These are phyloP conservation scores for Teratosphaeria epicoccoides DNA, from an alignment of 2,329 filamentous ascomycete genomes.

Conservation along the genomic window DNA sequence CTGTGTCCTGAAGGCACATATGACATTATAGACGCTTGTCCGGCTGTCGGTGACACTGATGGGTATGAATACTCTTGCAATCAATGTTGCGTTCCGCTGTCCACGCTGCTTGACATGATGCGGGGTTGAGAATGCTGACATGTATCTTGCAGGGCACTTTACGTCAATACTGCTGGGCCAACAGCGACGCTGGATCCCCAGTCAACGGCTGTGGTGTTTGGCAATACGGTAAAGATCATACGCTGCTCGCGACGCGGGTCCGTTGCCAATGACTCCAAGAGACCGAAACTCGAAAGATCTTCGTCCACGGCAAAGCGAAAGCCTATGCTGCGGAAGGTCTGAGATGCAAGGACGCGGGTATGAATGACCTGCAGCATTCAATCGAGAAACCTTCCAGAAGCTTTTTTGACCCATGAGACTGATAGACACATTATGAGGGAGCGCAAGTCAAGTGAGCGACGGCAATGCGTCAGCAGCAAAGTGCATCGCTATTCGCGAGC, in stretches of 20 bases:
- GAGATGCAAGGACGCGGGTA: neutral
- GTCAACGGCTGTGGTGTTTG: conserved; percentile 60
- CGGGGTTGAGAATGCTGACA: conserved; percentile 10
- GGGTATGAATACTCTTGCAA: conserved; percentile 12
- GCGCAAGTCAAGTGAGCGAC: no score
- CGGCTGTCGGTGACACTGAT: neutral
- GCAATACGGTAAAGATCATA: conserved; percentile 62
- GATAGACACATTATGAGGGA: no score
- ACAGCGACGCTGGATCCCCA: conserved; percentile 51
- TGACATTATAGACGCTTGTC: conserved; percentile 24
- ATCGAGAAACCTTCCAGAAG: no score
- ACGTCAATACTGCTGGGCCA: conserved; percentile 57
- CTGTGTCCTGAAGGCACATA: conserved; percentile 39
- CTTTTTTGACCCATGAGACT: no score
- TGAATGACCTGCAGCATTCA: neutral
- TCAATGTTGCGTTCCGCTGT: no score
- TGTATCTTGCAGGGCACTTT: conserved; percentile 43
- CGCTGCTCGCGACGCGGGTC: conserved; percentile 10
- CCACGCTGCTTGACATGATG: no score
- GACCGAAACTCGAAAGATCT: conserved; percentile 9
- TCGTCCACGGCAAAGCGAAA: conserved; percentile 4
- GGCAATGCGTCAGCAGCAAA: no score
- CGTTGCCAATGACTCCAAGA: conserved; percentile 4
- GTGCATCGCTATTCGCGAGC: no score
- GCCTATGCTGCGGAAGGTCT: conserved; percentile 3